Evolutionary conservation across 2,329 filamentous ascomycete species (phyloP).

Genomic region (Venturiaceae sp.): DNA sequence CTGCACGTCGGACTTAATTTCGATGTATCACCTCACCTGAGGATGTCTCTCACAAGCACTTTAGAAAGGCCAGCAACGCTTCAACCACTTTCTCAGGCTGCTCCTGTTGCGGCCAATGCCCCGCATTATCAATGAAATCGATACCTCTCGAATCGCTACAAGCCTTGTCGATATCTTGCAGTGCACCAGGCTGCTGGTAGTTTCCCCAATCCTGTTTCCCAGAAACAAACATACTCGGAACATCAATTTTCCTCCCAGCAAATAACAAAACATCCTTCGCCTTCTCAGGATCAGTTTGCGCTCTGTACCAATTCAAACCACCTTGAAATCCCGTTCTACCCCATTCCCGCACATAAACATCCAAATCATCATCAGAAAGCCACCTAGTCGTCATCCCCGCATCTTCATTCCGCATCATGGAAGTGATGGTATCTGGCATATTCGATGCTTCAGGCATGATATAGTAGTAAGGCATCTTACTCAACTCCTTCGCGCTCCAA

Average conservation of each 20-base stretch:
- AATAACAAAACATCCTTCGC: constrained; percentile 47
- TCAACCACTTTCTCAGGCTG: constrained; percentile 44
- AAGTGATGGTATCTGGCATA: constrained; percentile 49
- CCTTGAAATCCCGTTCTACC: constrained; percentile 54
- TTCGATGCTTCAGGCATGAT: constrained; percentile 49
- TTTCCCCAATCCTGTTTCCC: constrained; percentile 58
- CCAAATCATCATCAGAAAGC: constrained; percentile 49
- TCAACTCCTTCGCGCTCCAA: constrained; percentile 49
- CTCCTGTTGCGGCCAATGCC: constrained; percentile 64
- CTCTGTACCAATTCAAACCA: constrained; percentile 58
- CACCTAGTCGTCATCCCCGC: constrained; percentile 37
- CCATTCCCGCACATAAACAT: constrained; percentile 53
- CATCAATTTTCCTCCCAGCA: constrained; percentile 50
- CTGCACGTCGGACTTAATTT: too few relatives aligned
- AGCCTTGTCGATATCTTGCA: constrained; percentile 45
- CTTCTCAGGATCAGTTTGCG: constrained; percentile 41
- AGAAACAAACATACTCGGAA: constrained; percentile 52
- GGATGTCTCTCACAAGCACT: neutral
- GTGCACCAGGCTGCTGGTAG: constrained; percentile 54
- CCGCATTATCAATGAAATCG: constrained; percentile 47
- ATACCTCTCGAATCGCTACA: constrained; percentile 45
- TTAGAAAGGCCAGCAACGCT: constrained; percentile 35
- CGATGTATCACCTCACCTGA: too few relatives aligned
- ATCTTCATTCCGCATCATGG: constrained; percentile 46
- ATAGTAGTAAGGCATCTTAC: constrained; percentile 57